Conservation (phyloP, 1,284 basidiomycete genomes). For the Trametes pubescens region DNA sequence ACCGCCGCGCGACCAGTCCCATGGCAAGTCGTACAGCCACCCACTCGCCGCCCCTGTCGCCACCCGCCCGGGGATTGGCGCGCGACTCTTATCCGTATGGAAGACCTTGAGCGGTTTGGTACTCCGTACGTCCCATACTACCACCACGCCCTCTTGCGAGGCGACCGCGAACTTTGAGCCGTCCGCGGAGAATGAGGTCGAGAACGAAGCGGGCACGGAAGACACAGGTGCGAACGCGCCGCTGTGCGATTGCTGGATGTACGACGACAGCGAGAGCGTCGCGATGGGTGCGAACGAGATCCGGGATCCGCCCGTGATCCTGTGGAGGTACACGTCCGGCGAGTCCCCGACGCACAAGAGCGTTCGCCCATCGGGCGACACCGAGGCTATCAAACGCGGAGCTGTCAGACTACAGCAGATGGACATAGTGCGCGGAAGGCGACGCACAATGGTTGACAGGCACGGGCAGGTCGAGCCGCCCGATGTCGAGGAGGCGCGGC, state of each 20-base stretch:
- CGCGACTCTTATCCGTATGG: slow-evolving; percentile 58
- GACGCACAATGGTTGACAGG: slow-evolving; percentile 72
- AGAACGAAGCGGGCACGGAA: slow-evolving; percentile 78
- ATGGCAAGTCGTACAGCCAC: slow-evolving; percentile 68
- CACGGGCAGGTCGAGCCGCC: slow-evolving; percentile 67
- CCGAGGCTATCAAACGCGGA: slow-evolving; percentile 60
- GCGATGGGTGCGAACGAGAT: slow-evolving; percentile 65
- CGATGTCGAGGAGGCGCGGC: slow-evolving; percentile 58
- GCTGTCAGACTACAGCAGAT: slow-evolving; percentile 31
- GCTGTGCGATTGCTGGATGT: slow-evolving; percentile 47
- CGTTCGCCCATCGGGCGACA: slow-evolving; percentile 86
- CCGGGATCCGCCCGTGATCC: slow-evolving; percentile 64
- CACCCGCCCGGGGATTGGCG: slow-evolving; percentile 40
- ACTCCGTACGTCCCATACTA: slow-evolving; percentile 81
- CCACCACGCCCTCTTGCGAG: slow-evolving; percentile 85
- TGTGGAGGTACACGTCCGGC: slow-evolving; percentile 79
- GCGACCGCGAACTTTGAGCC: slow-evolving; percentile 87
- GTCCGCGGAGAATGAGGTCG: slow-evolving; percentile 82
- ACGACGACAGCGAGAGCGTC: slow-evolving; percentile 64
- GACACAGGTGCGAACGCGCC: slow-evolving; percentile 40
- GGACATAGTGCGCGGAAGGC: slow-evolving; percentile 32
- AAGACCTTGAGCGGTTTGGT: slow-evolving; percentile 73
- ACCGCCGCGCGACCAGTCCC: slow-evolving; percentile 67
- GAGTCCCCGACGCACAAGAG: slow-evolving; percentile 90
- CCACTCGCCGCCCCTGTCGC: slow-evolving; percentile 57